Evolutionary conservation across 2,329 filamentous ascomycete species (phyloP).

Genomic region (Blastomyces parvus): DNA sequence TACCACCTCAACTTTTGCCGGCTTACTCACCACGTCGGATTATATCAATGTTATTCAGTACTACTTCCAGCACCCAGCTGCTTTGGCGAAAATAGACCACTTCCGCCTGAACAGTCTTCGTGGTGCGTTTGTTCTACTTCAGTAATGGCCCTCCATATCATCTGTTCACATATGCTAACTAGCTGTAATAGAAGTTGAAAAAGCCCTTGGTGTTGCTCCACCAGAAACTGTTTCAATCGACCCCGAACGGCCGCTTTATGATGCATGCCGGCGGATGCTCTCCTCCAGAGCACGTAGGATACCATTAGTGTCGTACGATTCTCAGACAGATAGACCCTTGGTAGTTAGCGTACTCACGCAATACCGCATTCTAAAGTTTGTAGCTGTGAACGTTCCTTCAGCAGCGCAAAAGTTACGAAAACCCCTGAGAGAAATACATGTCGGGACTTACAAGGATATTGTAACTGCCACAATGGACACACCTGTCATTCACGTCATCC

Average conservation of each 20-base stretch:
- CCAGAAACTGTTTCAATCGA: slow-evolving; percentile 96
- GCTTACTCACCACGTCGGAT: slow-evolving; percentile 87
- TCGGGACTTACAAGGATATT: slow-evolving; percentile 76
- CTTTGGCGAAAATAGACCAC: slow-evolving; percentile 80
- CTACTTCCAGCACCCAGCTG: slow-evolving; percentile 93
- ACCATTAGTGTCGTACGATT: slow-evolving; percentile 84
- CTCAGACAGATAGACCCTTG: slow-evolving; percentile 84
- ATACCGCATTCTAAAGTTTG: slow-evolving; percentile 97
- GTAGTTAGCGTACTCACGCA: slow-evolving; percentile 96
- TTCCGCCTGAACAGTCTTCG: slow-evolving; percentile 85
- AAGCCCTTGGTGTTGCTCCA: slow-evolving; percentile 77
- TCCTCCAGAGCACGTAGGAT: slow-evolving; percentile 88
- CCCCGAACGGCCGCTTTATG: slow-evolving; percentile 80
- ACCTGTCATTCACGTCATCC: slow-evolving; percentile 87
- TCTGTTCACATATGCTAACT: not conserved
- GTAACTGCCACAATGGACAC: slow-evolving; percentile 80
- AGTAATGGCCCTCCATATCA: not conserved
- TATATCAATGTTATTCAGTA: slow-evolving; percentile 99
- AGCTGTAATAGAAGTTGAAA: slow-evolving; percentile 68
- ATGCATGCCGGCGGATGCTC: slow-evolving; percentile 90
- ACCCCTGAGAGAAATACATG: slow-evolving; percentile 68
- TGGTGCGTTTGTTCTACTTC: slow-evolving; percentile 47
- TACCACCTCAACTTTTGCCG: slow-evolving; percentile 81
- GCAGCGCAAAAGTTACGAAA: slow-evolving; percentile 85
- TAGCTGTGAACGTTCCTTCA: slow-evolving; percentile 76